A percentile compares a stretch with the other conserved stretches of the same genome.
phyloP scores from a whole-genome alignment of 2,329 filamentous ascomycete genomes.

The Teratosphaeriaceae sp. region DNA sequence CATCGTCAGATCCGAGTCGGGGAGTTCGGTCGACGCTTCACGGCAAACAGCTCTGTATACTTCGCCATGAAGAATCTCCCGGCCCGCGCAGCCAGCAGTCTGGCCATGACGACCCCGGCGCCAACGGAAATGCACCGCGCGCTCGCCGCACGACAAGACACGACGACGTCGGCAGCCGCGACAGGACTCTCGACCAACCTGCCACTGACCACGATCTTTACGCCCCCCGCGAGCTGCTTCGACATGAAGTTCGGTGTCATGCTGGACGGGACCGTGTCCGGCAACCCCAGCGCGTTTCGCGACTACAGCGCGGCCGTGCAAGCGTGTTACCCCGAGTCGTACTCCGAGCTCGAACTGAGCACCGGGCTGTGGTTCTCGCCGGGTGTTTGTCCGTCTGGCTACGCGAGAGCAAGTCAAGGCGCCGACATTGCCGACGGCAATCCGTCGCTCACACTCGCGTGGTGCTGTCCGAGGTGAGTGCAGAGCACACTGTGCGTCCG shows the following conservation, averaged over 20 bases:
- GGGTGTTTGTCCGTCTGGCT: constrained; percentile 5
- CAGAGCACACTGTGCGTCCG: neutral
- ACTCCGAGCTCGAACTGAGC: neutral
- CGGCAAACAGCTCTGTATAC: too few species aligned
- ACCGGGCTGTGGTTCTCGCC: constrained; percentile 3
- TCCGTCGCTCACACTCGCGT: neutral
- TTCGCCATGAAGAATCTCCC: neutral
- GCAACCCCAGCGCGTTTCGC: constrained; percentile 1
- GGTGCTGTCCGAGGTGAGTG: constrained; percentile 5
- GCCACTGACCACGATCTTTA: constrained; percentile 3
- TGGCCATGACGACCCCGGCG: neutral
- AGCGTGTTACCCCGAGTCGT: neutral
- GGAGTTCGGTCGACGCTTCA: too few species aligned
- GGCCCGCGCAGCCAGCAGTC: neutral
- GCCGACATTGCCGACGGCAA: neutral
- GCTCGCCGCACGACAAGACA: neutral
- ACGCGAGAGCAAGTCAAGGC: neutral
- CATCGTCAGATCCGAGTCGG: too few species aligned
- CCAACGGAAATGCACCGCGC: neutral
- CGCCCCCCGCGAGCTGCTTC: neutral
- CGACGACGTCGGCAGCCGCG: neutral
- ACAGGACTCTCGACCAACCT: neutral
- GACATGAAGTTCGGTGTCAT: neutral
- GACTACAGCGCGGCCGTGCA: neutral
- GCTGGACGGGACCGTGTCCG: neutral